These are phyloP conservation scores for Diplodia mutila DNA, from an alignment of 2,329 filamentous ascomycete genomes.

Conservation along the genomic window DNA sequence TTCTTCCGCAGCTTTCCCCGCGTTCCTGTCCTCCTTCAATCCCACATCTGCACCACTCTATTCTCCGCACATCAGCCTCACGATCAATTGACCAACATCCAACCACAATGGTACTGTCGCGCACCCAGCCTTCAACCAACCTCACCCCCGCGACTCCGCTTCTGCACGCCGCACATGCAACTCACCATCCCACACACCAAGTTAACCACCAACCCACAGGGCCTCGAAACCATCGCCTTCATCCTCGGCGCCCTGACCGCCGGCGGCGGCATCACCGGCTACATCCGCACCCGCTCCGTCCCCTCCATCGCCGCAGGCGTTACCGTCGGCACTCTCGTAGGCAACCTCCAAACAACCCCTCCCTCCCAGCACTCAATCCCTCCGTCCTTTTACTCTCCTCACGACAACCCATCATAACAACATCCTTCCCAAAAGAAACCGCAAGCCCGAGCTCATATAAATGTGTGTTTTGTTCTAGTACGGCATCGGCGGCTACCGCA, in stretches of 20 bases:
- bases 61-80: background rate
- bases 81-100: background rate
- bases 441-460: background rate
- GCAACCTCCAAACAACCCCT: constrained; percentile 36
- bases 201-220: constrained; percentile 29
- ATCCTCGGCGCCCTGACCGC: constrained; percentile 81
- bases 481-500: constrained; percentile 77
- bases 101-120: constrained; percentile 10
- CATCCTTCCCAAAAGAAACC: background rate
- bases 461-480: constrained; percentile 53
- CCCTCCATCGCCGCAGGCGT: constrained; percentile 85
- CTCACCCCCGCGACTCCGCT: background rate
- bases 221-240: constrained; percentile 68
- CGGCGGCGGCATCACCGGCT: constrained; percentile 85
- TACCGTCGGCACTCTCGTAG: constrained; percentile 72
- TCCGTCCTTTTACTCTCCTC: no score
- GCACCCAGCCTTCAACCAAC: background rate
- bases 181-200: background rate
- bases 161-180: no score
- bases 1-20: constrained; percentile 1
- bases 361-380: background rate
- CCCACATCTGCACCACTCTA: background rate
- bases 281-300: constrained; percentile 79
- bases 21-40: background rate
- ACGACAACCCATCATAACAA: background rate